Conservation (phyloP, 2,329 filamentous ascomycete species). For the Pseudogymnoascus sp. region DNA sequence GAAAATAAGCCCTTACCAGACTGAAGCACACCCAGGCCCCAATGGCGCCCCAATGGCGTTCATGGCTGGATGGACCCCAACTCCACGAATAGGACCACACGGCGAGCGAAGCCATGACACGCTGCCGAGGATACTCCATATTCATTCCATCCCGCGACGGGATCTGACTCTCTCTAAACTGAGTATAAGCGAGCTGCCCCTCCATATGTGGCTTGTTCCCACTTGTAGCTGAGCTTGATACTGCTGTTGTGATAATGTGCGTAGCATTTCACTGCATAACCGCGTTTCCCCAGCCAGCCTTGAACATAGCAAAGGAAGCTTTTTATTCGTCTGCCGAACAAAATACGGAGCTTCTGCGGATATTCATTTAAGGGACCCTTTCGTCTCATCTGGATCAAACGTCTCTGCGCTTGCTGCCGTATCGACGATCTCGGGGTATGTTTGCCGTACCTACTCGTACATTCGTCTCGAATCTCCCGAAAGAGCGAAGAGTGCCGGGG, state of each 20-base stretch:
- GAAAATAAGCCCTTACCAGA: conserved; percentile 7
- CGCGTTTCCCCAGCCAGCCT: background rate
- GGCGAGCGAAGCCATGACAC: background rate
- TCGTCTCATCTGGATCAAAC: background rate
- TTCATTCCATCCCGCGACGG: background rate
- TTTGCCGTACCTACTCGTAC: background rate
- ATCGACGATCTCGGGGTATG: background rate
- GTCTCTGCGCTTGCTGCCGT: background rate
- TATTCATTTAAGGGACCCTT: background rate
- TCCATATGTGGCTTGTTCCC: background rate
- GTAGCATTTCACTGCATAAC: background rate
- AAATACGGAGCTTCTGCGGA: background rate
- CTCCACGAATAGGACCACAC: background rate
- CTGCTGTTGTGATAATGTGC: conserved; percentile 4
- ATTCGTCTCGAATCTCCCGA: conserved; percentile 8
- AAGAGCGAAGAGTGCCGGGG: conserved; percentile 4
- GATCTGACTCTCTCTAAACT: background rate
- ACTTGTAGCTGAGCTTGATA: background rate
- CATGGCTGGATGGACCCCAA: background rate
- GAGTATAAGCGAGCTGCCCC: background rate
- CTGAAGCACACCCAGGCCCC: background rate
- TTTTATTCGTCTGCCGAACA: background rate
- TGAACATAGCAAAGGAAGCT: background rate
- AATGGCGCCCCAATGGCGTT: conserved; percentile 1
- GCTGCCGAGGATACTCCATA: background rate